Percentiles rank a stretch among this genome's conserved stretches.
Conservation (phyloP, 768 basidiomycete genomes). For the Lentinula sp. region DNA sequence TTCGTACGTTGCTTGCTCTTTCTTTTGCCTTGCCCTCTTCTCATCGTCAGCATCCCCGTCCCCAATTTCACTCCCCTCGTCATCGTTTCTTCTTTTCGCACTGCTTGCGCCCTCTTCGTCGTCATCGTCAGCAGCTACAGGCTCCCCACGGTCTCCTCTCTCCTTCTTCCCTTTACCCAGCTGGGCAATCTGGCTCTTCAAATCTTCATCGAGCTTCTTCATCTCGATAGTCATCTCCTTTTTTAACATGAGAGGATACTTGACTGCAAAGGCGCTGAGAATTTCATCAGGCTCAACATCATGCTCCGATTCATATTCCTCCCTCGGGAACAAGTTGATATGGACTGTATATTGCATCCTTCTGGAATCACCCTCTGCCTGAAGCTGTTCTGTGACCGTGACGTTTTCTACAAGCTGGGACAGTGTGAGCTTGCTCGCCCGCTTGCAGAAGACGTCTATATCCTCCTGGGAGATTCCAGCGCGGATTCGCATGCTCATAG, state of each 20-base stretch:
- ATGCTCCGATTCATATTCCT: conserved; percentile 82
- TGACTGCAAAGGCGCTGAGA: conserved; percentile 59
- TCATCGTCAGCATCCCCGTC: conserved; percentile 80
- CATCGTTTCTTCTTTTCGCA: conserved; percentile 38
- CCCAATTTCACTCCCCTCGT: conserved; percentile 69
- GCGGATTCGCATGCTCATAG: conserved; percentile 82
- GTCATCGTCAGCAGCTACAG: conserved; percentile 45
- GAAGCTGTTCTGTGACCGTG: conserved; percentile 72
- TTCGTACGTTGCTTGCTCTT: conserved; percentile 74
- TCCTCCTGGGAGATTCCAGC: conserved; percentile 45
- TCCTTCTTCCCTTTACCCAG: conserved; percentile 74
- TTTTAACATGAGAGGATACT: conserved; percentile 76
- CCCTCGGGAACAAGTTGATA: conserved; percentile 79
- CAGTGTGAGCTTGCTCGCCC: conserved; percentile 77
- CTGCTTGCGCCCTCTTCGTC: conserved; percentile 29
- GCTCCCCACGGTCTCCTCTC: conserved; percentile 39
- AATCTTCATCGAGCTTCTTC: conserved; percentile 75
- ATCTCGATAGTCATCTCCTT: conserved; percentile 84
- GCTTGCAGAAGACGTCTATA: conserved; percentile 79
- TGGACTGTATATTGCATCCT: conserved; percentile 75
- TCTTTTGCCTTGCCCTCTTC: conserved; percentile 64
- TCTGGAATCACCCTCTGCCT: conserved; percentile 59
- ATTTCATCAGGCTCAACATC: conserved; percentile 69
- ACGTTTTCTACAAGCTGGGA: conserved; percentile 86
- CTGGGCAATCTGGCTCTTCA: conserved; percentile 72